phyloP scores from a whole-genome alignment of 2,329 filamentous ascomycete genomes.

The Macrophomina tecta region DNA sequence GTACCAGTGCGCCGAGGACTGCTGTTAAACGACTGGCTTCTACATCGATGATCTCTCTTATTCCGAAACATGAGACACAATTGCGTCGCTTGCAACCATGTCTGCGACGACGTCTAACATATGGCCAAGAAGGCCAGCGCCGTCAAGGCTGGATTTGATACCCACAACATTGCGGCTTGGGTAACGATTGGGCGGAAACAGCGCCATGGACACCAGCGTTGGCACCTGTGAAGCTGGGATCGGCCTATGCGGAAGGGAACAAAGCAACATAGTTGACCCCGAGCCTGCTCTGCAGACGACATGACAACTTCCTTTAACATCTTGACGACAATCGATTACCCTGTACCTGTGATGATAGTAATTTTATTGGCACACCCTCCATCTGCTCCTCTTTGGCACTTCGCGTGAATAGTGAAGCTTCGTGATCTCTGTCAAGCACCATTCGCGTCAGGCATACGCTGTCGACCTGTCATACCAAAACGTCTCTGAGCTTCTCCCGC shows the following conservation, averaged over 20 bases:
- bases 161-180: constrained; percentile 24
- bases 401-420: too few species aligned
- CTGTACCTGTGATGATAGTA: constrained; percentile 16
- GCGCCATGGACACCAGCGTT: neutral
- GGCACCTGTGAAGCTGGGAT: neutral
- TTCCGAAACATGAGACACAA: neutral
- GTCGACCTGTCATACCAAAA: too few species aligned
- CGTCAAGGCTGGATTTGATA: constrained; percentile 26
- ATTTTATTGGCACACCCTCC: neutral
- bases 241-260: neutral
- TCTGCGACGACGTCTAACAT: constrained; percentile 7
- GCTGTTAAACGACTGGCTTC: constrained; percentile 34
- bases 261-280: neutral
- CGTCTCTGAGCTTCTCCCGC: too few species aligned
- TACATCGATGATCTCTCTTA: neutral
- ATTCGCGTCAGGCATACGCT: too few species aligned
- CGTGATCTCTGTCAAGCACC: too few species aligned
- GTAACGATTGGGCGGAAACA: constrained; percentile 14
- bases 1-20: constrained; percentile 41
- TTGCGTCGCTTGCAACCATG: neutral
- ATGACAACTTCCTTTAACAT: constrained; percentile 14
- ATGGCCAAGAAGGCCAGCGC: neutral
- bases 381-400: neutral
- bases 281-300: constrained; percentile 8
- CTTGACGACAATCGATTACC: constrained; percentile 20